Conservation (phyloP, 2,329 filamentous ascomycete species). For the Cladosporium colombiae region DNA sequence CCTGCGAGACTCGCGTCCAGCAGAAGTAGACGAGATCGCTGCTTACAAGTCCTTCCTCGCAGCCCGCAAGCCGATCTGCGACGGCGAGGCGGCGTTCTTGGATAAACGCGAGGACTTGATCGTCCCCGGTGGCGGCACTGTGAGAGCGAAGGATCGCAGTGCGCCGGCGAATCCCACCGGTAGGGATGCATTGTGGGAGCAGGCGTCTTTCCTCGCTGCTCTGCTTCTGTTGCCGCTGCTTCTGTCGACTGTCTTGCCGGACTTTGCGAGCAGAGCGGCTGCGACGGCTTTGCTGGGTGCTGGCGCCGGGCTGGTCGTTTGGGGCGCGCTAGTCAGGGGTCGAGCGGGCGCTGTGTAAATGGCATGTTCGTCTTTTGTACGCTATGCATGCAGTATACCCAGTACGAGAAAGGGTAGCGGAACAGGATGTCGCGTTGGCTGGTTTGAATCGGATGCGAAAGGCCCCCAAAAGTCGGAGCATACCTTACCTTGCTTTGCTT, state of each 20-base stretch:
- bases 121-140: slow-evolving; percentile 25
- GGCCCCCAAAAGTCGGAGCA: neutral
- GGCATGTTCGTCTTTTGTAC: neutral
- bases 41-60: slow-evolving; percentile 59
- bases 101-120: slow-evolving; percentile 58
- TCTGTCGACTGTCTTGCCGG: slow-evolving; percentile 46
- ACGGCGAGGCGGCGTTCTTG: slow-evolving; percentile 63
- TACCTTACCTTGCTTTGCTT: neutral
- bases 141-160: neutral
- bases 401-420: neutral
- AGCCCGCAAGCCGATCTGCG: slow-evolving; percentile 56
- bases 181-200: slow-evolving; percentile 5
- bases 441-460: neutral
- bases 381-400: neutral
- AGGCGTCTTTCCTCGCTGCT: slow-evolving; percentile 38
- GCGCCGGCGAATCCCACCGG: slow-evolving; percentile 3
- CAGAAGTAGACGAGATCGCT: slow-evolving; percentile 54
- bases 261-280: slow-evolving; percentile 42
- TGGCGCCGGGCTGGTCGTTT: slow-evolving; percentile 37
- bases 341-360: neutral
- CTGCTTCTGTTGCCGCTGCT: slow-evolving; percentile 44
- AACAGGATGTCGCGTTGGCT: neutral
- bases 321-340: slow-evolving; percentile 10
- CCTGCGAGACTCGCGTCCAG: slow-evolving; percentile 53
- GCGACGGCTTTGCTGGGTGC: slow-evolving; percentile 42